Conservation (phyloP, 148 eudicot species). For the Silene latifolia region DNA sequence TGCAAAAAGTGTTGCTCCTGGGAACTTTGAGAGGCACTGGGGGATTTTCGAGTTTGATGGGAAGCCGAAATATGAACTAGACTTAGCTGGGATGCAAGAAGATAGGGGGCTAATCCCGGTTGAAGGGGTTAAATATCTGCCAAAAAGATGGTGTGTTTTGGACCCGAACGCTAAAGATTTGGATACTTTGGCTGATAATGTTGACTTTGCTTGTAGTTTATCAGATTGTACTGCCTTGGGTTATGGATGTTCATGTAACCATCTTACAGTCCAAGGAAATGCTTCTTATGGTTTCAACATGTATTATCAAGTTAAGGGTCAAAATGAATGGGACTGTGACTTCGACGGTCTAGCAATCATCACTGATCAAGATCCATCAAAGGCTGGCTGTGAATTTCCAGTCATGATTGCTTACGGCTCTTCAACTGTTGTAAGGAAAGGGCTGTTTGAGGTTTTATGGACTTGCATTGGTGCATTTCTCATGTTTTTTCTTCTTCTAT, state of each 20-base stretch:
- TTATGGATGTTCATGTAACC: conserved; percentile 83
- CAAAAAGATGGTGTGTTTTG: conserved; percentile 71
- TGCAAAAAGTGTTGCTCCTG: conserved; percentile 78
- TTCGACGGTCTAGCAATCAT: conserved; percentile 65
- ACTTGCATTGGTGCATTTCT: not conserved
- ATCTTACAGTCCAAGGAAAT: conserved; percentile 47
- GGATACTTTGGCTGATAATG: conserved; percentile 44
- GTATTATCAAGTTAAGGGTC: conserved; percentile 77
- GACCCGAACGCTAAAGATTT: conserved; percentile 41
- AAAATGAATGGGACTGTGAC: conserved; percentile 75
- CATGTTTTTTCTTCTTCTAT: not conserved
- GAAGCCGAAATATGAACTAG: conserved; percentile 78
- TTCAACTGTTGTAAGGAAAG: not conserved
- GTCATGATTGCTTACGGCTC: conserved; percentile 2
- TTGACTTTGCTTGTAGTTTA: conserved; percentile 84
- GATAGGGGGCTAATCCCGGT: conserved; percentile 60
- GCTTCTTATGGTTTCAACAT: conserved; percentile 95
- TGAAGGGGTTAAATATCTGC: conserved; percentile 60
- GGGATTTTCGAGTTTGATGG: conserved; percentile 94
- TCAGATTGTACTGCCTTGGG: conserved; percentile 90
- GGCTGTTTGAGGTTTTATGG: not conserved
- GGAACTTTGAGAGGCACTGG: conserved; percentile 95
- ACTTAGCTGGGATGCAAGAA: conserved; percentile 45
- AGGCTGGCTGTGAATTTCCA: not conserved
- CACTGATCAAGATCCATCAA: conserved; percentile 72